A percentile compares a stretch with the other conserved stretches of the same genome.
Conservation (phyloP, 2,329 filamentous ascomycete genomes). For the Epicoccum sorghinum region DNA sequence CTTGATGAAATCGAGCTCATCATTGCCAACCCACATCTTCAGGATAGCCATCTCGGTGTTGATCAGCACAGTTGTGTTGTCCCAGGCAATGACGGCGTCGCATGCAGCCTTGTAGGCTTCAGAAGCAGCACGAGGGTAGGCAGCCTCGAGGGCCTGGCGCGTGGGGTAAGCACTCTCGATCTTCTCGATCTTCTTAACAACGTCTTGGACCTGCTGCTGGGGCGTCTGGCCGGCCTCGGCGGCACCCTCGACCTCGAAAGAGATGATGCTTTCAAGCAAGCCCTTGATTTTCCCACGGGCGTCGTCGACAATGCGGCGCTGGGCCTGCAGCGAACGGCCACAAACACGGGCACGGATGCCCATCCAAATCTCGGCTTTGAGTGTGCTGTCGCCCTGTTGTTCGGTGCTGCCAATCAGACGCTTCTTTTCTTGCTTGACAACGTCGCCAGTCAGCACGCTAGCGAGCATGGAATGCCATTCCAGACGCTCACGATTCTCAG, state of each 20-base stretch:
- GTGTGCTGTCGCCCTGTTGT: constrained; percentile 71
- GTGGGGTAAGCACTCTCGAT: constrained; percentile 87
- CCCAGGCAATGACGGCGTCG: constrained; percentile 90
- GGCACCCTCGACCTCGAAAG: constrained; percentile 92
- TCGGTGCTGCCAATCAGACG: constrained; percentile 82
- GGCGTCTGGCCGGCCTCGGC: constrained; percentile 89
- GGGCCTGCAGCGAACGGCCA: constrained; percentile 81
- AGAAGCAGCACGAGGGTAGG: constrained; percentile 78
- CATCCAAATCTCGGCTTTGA: constrained; percentile 80
- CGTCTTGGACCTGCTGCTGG: constrained; percentile 84
- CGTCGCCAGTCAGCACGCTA: constrained; percentile 92
- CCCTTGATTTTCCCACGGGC: constrained; percentile 74
- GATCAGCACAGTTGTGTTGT: constrained; percentile 96
- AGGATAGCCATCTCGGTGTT: constrained; percentile 91
- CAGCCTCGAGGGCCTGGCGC: constrained; percentile 71
- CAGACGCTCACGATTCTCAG: constrained; percentile 83
- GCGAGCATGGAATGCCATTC: constrained; percentile 99
- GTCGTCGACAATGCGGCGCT: constrained; percentile 88
- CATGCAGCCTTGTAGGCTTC: constrained; percentile 80
- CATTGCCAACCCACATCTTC: constrained; percentile 96
- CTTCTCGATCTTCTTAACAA: constrained; percentile 89
- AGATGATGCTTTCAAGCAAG: constrained; percentile 84
- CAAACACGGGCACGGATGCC: constrained; percentile 84
- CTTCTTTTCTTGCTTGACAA: constrained; percentile 98
- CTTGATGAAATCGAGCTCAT: constrained; percentile 88